Base-by-base conservation (phyloP, 495 filamentous ascomycete genomes). In the Aspergillus mulundensis region DNA sequence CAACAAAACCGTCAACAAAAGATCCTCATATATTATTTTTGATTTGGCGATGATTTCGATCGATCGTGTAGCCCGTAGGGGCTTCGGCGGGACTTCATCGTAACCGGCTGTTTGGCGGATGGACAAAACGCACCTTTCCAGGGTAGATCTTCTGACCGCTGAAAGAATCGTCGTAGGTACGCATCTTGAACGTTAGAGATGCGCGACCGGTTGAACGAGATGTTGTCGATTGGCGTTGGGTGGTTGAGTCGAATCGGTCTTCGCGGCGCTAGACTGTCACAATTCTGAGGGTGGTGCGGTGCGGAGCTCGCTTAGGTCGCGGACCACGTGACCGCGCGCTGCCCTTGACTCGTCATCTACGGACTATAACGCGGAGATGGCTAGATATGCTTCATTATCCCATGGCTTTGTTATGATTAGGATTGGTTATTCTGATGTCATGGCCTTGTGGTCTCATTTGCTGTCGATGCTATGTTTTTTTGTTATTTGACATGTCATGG, bases 141-240 rank as follows among this genome's bases (percentile, higher is more conserved):
- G 92, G 92, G 85, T 96, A 97, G 80, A 97, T 96, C 85, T 88
- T 92, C 84, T 91, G 86, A 75, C 92, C 92, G 81, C 87, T 90
- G 87, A 97, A 97, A 70, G 87, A 84, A 79, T 97, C 92, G 83
- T 96, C 91, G 91, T 95, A 97, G 78, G 90, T 95, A 83, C 90
- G 87, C 90, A 95, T 95, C 74, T 78, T 90, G 86, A 80, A 79
- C 81, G 81, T 72, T 60, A 66, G 62, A 60, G 73, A 78, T 78
- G 75, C 74, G 74, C 70, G 68, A 70, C 72, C 71, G 71, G 68
- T 65, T 59, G 54, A 59, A 65, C 56, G 59, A 62, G 57, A 58
- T 63, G 66, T 69, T 73, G 67, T 72, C 70, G 71, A 65, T 77
- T 77, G 72, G 71, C 73, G 75, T 75, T 77, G 68, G 73, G 74